Evolutionary conservation across 2,329 filamentous ascomycete genomes (phyloP), one percentile per base, ranked within the genome.

Genomic region (Madurella mycetomatis): DNA sequence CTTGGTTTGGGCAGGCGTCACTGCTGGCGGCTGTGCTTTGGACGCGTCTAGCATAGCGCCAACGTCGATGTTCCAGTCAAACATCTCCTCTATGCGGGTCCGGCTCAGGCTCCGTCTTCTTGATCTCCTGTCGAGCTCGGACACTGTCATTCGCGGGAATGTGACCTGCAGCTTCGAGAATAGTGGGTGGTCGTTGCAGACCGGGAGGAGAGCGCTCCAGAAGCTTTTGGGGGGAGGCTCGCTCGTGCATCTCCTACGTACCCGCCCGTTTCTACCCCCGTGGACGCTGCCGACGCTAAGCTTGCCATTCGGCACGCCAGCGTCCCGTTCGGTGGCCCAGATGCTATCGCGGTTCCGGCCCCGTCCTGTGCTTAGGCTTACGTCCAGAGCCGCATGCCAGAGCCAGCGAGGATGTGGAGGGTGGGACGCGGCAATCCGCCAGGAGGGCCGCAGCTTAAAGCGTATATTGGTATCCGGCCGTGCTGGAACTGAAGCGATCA

Each of bases 51-150:
- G 16, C 30, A 16, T 13, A 16, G 17, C 12, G 49, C 17, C n/a
- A 16, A 55, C 18, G 8, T 53, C 44, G 7, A 52, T 37, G 39
- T 54, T 39, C 59, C 59, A 64, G 56, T 67, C 60, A 58, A 72
- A 72, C 69, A 72, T 70, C 16, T 65, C 64, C 32, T 61, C 59
- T 25, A 73, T 68, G 47, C 69, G 66, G 1, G 65, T 65, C 13
- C 70, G 66, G 58, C 70, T 72, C 9, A 73, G 56, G 51, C 70
- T 72, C 17, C 70, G 63, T 25, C 70, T 59, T 4, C 71, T 64
- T 1, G 66, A 64, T 8, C 67, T 56, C 39, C 65, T 66, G 47
- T 71, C 67, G 8, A 72, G 49, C 42, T 69, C 59, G 7, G 64
- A 60, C 9, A 70, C 54, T 1, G 58, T 61, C 31, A 64, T 63